Conservation (phyloP, 202 grass and related monocot genomes). For the Dendrocalamus latiflorus region DNA sequence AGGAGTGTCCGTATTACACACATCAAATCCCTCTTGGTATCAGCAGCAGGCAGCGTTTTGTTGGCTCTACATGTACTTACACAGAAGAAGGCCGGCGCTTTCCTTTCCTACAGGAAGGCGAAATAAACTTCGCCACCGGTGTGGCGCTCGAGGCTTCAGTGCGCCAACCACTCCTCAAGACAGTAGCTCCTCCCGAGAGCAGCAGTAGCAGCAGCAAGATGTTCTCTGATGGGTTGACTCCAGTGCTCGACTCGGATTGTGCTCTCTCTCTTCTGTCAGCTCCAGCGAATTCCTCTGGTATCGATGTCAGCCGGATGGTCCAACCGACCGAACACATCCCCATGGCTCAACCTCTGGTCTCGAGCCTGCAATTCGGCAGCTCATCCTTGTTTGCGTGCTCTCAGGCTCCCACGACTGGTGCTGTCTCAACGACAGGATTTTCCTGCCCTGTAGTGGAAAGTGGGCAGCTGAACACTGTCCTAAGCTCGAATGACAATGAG, state of each 20-base stretch:
- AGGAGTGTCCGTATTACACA: conserved; percentile 38
- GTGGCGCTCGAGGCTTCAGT: conserved; percentile 28
- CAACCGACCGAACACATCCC: conserved; percentile 41
- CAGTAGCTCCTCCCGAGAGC: conserved; percentile 24
- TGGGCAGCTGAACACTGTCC: conserved; percentile 21
- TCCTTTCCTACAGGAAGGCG: conserved; percentile 74
- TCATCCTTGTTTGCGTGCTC: conserved; percentile 30
- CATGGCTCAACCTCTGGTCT: conserved; percentile 49
- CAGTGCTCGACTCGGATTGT: conserved; percentile 69
- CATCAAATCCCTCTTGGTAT: conserved; percentile 29
- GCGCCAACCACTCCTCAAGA: conserved; percentile 39
- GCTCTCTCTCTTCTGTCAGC: conserved; percentile 99
- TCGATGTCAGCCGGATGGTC: conserved; percentile 49
- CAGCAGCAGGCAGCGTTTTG: conserved; percentile 35
- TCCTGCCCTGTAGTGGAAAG: conserved; percentile 31
- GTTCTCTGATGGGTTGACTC: conserved; percentile 46
- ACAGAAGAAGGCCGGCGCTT: conserved; percentile 54
- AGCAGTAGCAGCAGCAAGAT: conserved; percentile 38
- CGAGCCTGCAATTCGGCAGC: conserved; percentile 53
- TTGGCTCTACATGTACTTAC: conserved; percentile 29
- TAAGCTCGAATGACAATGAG: conserved; percentile 35
- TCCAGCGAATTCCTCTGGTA: conserved; percentile 46
- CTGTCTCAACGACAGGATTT: conserved; percentile 25
- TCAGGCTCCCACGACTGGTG: conserved; percentile 1
- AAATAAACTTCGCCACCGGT: conserved; percentile 35